These are phyloP conservation scores for Colletotrichum simmondsii DNA, from an alignment of 2,329 filamentous ascomycete species.

Conservation along the genomic window DNA sequence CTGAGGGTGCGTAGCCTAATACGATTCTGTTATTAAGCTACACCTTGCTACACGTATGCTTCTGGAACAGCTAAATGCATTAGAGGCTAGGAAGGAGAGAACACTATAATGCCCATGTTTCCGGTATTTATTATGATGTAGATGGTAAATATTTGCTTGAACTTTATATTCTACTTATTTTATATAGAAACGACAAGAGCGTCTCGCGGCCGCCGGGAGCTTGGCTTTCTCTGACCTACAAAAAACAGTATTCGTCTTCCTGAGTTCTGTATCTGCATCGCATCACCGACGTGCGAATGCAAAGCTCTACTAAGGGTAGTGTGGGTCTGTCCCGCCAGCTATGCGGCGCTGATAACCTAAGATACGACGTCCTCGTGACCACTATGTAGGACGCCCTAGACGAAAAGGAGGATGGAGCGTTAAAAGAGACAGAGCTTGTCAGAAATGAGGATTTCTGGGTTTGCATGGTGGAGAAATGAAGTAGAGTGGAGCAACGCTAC, in stretches of 20 bases:
- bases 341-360: constrained; percentile 46
- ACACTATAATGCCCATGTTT: no score
- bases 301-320: constrained; percentile 47
- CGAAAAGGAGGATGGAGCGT: constrained; percentile 28
- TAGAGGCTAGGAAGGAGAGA: no score
- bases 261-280: constrained; percentile 10
- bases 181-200: constrained; percentile 8
- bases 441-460: constrained; percentile 27
- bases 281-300: constrained; percentile 43
- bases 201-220: neutral
- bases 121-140: no score
- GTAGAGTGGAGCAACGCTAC: neutral
- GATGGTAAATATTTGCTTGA: no score
- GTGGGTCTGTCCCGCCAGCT: constrained; percentile 51
- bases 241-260: constrained; percentile 8
- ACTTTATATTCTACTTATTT: no score
- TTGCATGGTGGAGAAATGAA: constrained; percentile 16
- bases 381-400: constrained; percentile 45
- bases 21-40: no score
- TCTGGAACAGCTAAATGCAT: no score
- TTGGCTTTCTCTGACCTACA: constrained; percentile 10
- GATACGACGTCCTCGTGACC: constrained; percentile 48
- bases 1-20: no score
- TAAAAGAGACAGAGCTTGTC: constrained; percentile 22
- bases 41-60: no score